phyloP scores from a whole-genome alignment of 1,284 basidiomycete species.

The Pseudozyma pruni region DNA sequence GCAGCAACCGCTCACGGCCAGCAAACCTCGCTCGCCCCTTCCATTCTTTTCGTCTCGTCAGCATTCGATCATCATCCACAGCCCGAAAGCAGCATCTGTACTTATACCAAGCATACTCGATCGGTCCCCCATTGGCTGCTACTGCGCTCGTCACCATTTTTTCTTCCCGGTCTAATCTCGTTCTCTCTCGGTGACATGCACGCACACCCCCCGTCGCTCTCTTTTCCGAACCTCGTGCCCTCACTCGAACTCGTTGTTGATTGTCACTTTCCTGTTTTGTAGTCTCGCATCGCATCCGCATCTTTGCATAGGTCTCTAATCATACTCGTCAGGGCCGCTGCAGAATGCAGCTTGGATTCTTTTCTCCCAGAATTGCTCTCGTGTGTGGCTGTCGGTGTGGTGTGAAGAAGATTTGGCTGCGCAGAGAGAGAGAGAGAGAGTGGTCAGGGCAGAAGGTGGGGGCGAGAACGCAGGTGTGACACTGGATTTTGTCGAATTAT shows the following conservation, averaged over 20 bases:
- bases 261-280: conserved; percentile 1
- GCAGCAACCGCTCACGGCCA: too few species aligned
- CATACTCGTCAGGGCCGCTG: conserved; percentile 43
- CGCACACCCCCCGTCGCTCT: conserved; percentile 13
- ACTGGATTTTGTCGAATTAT: neutral
- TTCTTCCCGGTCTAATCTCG: neutral
- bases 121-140: conserved; percentile 12
- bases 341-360: conserved; percentile 29
- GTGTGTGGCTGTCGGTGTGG: too few species aligned
- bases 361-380: too few species aligned
- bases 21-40: neutral
- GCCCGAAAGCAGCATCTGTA: conserved; percentile 31
- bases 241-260: neutral
- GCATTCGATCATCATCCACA: conserved; percentile 1
- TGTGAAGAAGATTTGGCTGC: too few species aligned
- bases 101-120: conserved; percentile 35
- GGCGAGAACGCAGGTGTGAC: too few species aligned
- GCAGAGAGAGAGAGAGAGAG: neutral
- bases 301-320: conserved; percentile 36
- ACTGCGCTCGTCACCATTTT: conserved; percentile 9
- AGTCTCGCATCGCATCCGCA: conserved; percentile 27
- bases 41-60: neutral
- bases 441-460: neutral
- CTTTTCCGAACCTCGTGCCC: neutral
- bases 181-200: conserved; percentile 16